Percentiles rank a stretch among this genome's conserved stretches.
phyloP scores from a whole-genome alignment of 495 filamentous ascomycete genomes.

The Aspergillus campestris region DNA sequence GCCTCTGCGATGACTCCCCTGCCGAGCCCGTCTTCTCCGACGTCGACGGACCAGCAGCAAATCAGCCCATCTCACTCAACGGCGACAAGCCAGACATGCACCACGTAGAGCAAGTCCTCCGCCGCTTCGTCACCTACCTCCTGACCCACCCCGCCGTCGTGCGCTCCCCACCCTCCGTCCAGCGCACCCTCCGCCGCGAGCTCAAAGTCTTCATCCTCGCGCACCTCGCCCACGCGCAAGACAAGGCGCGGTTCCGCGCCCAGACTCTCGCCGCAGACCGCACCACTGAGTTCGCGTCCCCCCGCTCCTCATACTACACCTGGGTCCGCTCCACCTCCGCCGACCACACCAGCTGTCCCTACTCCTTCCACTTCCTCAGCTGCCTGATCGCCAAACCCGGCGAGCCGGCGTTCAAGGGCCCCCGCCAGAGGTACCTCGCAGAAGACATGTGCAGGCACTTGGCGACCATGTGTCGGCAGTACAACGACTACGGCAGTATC shows the following conservation, averaged over 20 bases:
- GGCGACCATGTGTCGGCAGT: slow-evolving; percentile 27
- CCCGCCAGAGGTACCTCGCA: slow-evolving; percentile 19
- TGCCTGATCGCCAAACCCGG: slow-evolving; percentile 15
- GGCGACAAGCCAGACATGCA: neutral
- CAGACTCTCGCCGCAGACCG: neutral
- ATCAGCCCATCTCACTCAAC: neutral
- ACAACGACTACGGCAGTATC: slow-evolving; percentile 33
- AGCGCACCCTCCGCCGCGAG: slow-evolving; percentile 6
- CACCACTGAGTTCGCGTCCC: neutral
- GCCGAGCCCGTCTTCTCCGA: neutral
- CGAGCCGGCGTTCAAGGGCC: slow-evolving; percentile 5
- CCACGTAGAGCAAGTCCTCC: neutral
- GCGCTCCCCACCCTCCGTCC: neutral
- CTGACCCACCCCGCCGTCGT: slow-evolving; percentile 1
- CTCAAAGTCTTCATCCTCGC: slow-evolving; percentile 16
- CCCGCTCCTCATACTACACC: slow-evolving; percentile 7
- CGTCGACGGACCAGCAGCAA: neutral
- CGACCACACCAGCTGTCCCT: slow-evolving; percentile 28
- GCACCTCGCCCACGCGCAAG: slow-evolving; percentile 17
- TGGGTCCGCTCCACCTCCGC: slow-evolving; percentile 31
- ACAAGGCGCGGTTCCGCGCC: slow-evolving; percentile 6
- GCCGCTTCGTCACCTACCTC: neutral
- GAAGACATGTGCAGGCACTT: slow-evolving; percentile 22
- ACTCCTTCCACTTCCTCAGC: slow-evolving; percentile 26
- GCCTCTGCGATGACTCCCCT: neutral